Evolutionary conservation across 2,329 filamentous ascomycete species (phyloP).

Genomic region (Chaetomium olivaceum): DNA sequence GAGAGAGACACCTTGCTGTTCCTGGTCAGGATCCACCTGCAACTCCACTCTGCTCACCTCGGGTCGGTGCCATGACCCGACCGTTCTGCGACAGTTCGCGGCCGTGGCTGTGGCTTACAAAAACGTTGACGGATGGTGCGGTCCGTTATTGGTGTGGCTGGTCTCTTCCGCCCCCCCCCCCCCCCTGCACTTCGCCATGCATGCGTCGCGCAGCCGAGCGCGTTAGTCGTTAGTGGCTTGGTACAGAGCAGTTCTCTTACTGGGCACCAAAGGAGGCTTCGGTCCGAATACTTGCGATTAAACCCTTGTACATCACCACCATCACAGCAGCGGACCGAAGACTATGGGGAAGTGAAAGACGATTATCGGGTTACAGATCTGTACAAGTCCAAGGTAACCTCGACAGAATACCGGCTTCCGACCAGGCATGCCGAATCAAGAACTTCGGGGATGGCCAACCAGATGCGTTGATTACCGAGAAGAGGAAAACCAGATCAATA

Average conservation of each 20-base stretch:
- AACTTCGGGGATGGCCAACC: background rate
- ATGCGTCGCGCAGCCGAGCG: slow-evolving; percentile 20
- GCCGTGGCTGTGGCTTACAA: slow-evolving; percentile 6
- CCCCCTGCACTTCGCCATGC: slow-evolving; percentile 15
- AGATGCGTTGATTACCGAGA: background rate
- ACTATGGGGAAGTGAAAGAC: background rate
- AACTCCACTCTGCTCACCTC: slow-evolving; percentile 1
- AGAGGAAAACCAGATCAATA: too few species aligned
- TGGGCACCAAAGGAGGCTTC: slow-evolving; percentile 26
- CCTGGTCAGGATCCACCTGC: slow-evolving; percentile 1
- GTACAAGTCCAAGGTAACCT: background rate
- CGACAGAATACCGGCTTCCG: background rate
- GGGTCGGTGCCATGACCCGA: slow-evolving; percentile 5
- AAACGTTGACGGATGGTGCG: background rate
- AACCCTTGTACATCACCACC: slow-evolving; percentile 14
- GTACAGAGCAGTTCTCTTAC: slow-evolving; percentile 6
- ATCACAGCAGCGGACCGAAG: slow-evolving; percentile 7
- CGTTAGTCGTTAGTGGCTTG: slow-evolving; percentile 8
- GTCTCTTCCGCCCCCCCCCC: background rate
- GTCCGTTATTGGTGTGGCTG: slow-evolving; percentile 14
- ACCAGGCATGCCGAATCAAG: background rate
- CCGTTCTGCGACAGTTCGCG: background rate
- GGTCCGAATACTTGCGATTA: slow-evolving; percentile 35
- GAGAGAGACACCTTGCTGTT: background rate
- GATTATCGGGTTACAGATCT: background rate